phyloP scores from a whole-genome alignment of 2,329 filamentous ascomycete species.

The Aspergillus fumigatiaffinis region DNA sequence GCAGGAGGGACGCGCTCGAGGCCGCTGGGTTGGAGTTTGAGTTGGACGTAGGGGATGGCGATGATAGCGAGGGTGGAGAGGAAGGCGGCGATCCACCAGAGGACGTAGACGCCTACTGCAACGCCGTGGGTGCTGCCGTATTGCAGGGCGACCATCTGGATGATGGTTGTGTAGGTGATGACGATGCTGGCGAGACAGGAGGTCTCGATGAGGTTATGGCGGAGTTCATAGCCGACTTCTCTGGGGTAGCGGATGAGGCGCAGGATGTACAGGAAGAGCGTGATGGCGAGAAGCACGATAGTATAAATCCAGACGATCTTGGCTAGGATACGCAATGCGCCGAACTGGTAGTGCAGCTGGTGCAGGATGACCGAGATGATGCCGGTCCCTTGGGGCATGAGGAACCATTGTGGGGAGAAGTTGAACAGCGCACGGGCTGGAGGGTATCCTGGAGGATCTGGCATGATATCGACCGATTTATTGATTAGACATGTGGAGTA shows the following conservation, averaged over 20 bases:
- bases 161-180: constrained; percentile 34
- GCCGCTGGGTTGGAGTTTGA: constrained; percentile 35
- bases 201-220: constrained; percentile 30
- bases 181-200: constrained; percentile 38
- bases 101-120: constrained; percentile 30
- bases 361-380: constrained; percentile 35
- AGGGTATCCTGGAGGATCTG: constrained; percentile 1
- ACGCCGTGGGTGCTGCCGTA: constrained; percentile 21
- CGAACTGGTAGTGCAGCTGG: constrained; percentile 40
- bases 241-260: constrained; percentile 30
- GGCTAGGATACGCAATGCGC: constrained; percentile 32
- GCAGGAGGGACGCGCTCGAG: constrained; percentile 32
- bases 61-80: constrained; percentile 32
- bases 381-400: constrained; percentile 37
- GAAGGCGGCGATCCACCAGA: constrained; percentile 41
- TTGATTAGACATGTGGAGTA: too few relatives aligned
- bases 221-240: constrained; percentile 28
- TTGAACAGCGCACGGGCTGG: constrained; percentile 24
- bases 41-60: constrained; percentile 32
- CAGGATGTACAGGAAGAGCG: constrained; percentile 29
- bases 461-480: neutral
- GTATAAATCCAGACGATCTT: constrained; percentile 39
- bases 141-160: constrained; percentile 48
- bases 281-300: constrained; percentile 29
- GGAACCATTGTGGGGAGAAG: constrained; percentile 37